Conservation (phyloP, 345 rosid genomes). For the Arabidopsis suecica region DNA sequence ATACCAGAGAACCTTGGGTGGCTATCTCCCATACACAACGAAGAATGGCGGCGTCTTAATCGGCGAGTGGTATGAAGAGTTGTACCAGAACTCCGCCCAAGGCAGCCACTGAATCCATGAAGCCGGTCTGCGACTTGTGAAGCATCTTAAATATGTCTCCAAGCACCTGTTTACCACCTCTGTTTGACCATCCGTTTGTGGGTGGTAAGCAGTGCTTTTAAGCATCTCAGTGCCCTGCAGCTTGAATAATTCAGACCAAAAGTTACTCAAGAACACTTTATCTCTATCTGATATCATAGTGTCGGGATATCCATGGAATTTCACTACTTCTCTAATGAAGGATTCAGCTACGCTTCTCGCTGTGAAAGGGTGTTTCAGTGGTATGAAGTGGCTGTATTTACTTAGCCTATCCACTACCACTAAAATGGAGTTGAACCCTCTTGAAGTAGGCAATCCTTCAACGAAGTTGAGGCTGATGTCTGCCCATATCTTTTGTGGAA, state of each 20-base stretch:
- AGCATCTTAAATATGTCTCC: no score
- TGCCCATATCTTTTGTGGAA: background rate
- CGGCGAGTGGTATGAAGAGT: background rate
- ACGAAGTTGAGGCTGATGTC: background rate
- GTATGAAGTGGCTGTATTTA: no score
- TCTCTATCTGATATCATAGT: background rate
- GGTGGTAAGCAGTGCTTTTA: background rate
- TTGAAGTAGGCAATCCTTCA: no score
- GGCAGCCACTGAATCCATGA: no score
- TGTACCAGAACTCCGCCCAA: no score
- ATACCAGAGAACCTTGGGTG: accelerated
- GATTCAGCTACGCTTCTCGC: background rate
- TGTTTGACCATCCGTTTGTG: no score
- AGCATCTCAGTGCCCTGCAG: accelerated
- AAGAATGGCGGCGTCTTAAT: background rate
- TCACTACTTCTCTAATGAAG: background rate
- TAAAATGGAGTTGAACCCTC: no score
- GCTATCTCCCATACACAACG: background rate
- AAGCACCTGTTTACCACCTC: no score
- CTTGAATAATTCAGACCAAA: background rate
- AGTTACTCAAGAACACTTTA: background rate
- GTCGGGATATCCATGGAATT: background rate
- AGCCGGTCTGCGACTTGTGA: no score
- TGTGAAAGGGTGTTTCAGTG: background rate
- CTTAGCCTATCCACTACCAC: no score